Evolutionary conservation across 2,329 filamentous ascomycete species (phyloP).

Genomic region (Domatiomyces globalis): DNA sequence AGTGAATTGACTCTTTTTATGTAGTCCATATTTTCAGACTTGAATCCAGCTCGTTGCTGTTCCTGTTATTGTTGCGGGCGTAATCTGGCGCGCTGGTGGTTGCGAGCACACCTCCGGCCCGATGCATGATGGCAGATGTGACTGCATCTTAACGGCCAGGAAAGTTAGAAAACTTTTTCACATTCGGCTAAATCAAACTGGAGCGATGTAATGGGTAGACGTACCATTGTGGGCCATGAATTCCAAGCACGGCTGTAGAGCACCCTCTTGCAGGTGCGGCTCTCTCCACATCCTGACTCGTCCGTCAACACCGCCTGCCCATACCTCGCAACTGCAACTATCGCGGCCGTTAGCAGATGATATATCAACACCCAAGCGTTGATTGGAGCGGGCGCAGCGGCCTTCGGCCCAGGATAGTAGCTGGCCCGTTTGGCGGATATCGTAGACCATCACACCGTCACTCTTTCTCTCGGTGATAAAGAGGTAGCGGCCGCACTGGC

Average conservation of each 20-base stretch:
- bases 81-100: not conserved
- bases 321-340: conserved; percentile 37
- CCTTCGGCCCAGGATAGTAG: conserved; percentile 37
- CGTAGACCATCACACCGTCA: conserved; percentile 43
- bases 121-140: not conserved
- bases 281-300: conserved; percentile 37
- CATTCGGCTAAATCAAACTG: too few relatives aligned
- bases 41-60: not conserved
- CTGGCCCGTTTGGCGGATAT: conserved; percentile 41
- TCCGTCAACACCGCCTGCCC: conserved; percentile 47
- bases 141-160: not conserved
- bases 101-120: not conserved
- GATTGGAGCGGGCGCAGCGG: conserved; percentile 35
- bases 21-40: not conserved
- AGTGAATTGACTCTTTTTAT: not conserved
- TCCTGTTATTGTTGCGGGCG: not conserved
- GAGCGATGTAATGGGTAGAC: not conserved
- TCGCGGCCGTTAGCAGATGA: conserved; percentile 17
- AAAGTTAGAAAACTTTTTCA: too few relatives aligned
- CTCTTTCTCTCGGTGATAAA: conserved; percentile 45
- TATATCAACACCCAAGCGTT: conserved; percentile 44
- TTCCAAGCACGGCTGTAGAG: conserved; percentile 29
- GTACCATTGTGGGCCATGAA: conserved; percentile 33
- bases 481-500: conserved; percentile 43
- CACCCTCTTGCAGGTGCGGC: conserved; percentile 28